Evolutionary conservation across 2,329 filamentous ascomycete species (phyloP).

Genomic region (Clathrospora elynae): DNA sequence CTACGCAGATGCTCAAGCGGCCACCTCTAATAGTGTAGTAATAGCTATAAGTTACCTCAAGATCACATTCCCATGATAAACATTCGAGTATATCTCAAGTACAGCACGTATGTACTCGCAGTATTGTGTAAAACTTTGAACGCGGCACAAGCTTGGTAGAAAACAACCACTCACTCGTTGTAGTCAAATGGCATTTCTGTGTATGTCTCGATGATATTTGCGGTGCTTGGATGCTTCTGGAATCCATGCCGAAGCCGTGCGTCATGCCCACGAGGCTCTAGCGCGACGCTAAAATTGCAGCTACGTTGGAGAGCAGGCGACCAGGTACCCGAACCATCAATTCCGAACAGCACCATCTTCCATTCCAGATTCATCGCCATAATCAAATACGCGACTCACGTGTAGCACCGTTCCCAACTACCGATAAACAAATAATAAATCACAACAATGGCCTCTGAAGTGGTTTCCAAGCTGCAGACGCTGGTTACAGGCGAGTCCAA

Average conservation of each 20-base stretch:
- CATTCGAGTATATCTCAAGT: too few species aligned
- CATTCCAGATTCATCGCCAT: conserved; percentile 6
- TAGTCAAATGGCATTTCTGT: too few species aligned
- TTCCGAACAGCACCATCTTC: conserved; percentile 16
- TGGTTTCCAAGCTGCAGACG: conserved; percentile 66
- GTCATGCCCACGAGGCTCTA: conserved; percentile 18
- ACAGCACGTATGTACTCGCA: too few species aligned
- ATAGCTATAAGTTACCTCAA: too few species aligned
- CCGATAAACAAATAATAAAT: conserved; percentile 14
- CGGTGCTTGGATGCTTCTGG: neutral
- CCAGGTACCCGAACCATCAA: conserved; percentile 16
- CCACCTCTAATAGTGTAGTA: too few species aligned
- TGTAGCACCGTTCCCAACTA: conserved; percentile 15
- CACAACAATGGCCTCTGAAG: conserved; percentile 55
- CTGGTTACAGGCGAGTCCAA: conserved; percentile 62
- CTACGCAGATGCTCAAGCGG: too few species aligned
- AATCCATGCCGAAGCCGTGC: conserved; percentile 7
- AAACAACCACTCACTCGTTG: too few species aligned
- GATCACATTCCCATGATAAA: too few species aligned
- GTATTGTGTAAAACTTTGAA: too few species aligned
- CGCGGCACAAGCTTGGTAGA: too few species aligned
- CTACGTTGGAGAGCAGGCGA: conserved; percentile 19
- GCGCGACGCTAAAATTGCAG: conserved; percentile 19
- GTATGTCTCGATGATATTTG: neutral
- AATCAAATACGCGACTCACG: conserved; percentile 23